Conservation (phyloP, 1,284 basidiomycete genomes). For the Grifola frondosa region DNA sequence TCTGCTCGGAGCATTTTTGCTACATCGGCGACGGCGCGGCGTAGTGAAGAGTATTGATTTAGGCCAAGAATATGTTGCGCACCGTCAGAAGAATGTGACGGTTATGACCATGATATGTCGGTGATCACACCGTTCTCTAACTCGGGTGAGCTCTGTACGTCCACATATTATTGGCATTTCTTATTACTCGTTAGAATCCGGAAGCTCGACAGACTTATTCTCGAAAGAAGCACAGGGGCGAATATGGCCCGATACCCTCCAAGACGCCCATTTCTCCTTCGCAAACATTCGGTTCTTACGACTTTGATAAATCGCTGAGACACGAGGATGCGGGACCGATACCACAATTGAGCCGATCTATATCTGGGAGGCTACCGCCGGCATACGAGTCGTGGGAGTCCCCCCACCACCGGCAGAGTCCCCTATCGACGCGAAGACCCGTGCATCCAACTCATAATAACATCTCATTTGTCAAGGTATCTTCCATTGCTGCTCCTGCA, state of each 20-base stretch:
- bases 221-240: conserved; percentile 8
- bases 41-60: conserved; percentile 16
- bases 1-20: conserved; percentile 7
- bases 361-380: conserved; percentile 17
- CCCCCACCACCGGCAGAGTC: no score
- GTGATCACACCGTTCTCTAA: conserved; percentile 19
- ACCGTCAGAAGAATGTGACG: not conserved
- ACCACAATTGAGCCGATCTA: conserved; percentile 13
- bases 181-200: not conserved
- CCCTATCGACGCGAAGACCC: no score
- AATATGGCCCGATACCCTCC: not conserved
- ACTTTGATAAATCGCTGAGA: conserved; percentile 1
- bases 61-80: conserved; percentile 8
- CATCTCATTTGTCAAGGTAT: no score
- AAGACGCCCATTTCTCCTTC: conserved; percentile 7
- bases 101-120: conserved; percentile 5
- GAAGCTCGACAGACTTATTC: no score
- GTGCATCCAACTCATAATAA: no score
- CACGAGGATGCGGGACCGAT: conserved; percentile 17
- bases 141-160: not conserved
- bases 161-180: conserved; percentile 2
- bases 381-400: conserved; percentile 20
- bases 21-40: not conserved
- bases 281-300: not conserved
- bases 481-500: no score